phyloP scores from a whole-genome alignment of 108 stramenopile species.

The Cyclotella sp. region DNA sequence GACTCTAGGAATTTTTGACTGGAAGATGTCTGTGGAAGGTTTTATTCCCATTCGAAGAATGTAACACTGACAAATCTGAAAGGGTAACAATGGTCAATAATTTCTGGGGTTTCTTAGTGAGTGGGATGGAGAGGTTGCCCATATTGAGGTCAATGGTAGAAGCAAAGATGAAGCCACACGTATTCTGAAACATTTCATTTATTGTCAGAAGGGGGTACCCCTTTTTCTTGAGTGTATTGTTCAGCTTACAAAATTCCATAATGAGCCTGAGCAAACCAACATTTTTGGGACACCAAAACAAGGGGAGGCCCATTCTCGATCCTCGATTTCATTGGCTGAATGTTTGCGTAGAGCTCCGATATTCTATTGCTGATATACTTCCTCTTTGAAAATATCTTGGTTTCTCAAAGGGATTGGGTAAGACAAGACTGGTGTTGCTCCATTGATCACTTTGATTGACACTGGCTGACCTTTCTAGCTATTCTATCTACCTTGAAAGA shows the following conservation, averaged over 20 bases:
- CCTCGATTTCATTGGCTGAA: slow-evolving; percentile 7
- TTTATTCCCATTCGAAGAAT: slow-evolving; percentile 7
- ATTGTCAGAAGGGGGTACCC: slow-evolving; percentile 6
- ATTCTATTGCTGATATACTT: slow-evolving; percentile 7
- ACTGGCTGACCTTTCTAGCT: neutral
- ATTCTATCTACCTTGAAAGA: neutral
- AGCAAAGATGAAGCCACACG: neutral
- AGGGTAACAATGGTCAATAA: slow-evolving; percentile 10
- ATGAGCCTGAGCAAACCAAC: slow-evolving; percentile 7
- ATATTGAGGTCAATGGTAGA: slow-evolving; percentile 16
- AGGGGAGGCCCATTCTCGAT: slow-evolving; percentile 21
- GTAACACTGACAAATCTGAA: neutral
- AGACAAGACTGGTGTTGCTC: neutral
- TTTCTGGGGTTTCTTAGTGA: slow-evolving; percentile 1
- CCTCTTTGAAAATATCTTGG: neutral
- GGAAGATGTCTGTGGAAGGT: slow-evolving; percentile 22
- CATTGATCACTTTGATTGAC: neutral
- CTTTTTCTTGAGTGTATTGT: neutral
- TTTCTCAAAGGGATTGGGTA: slow-evolving; percentile 27
- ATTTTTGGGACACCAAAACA: slow-evolving; percentile 18
- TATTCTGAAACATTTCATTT: slow-evolving; percentile 2
- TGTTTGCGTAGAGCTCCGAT: slow-evolving; percentile 7
- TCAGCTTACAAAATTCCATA: slow-evolving; percentile 21
- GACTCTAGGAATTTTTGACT: neutral
- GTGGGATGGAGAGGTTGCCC: slow-evolving; percentile 21